These are phyloP conservation scores for Kluyveromyces sp. DNA, from an alignment of 1,139 yeast species.

Conservation along the genomic window DNA sequence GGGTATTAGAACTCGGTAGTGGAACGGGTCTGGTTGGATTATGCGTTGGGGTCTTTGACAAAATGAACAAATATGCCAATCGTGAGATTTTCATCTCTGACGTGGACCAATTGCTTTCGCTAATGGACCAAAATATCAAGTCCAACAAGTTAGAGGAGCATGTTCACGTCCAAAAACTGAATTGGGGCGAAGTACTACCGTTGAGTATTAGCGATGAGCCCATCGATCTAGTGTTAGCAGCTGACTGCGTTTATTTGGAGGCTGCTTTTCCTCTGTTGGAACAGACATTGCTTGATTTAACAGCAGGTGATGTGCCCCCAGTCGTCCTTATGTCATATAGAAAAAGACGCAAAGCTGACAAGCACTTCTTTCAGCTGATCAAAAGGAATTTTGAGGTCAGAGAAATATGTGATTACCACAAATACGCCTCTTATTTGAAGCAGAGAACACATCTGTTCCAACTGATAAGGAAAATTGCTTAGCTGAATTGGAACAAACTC, in stretches of 20 bases:
- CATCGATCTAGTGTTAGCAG: constrained; percentile 45
- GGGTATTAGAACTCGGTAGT: constrained; percentile 45
- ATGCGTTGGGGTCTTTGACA: constrained; percentile 25
- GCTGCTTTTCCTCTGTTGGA: constrained; percentile 46
- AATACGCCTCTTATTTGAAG: constrained; percentile 31
- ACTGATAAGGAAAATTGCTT: constrained; percentile 29
- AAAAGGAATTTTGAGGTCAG: constrained; percentile 34
- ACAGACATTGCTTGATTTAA: constrained; percentile 41
- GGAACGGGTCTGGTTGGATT: constrained; percentile 51
- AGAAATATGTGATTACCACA: constrained; percentile 36
- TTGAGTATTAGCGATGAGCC: constrained; percentile 20
- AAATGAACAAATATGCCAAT: constrained; percentile 18
- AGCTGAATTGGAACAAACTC: too few species aligned
- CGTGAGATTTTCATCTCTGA: constrained; percentile 40
- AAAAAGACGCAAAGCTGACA: constrained; percentile 48
- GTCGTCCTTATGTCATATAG: constrained; percentile 44
- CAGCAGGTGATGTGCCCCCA: constrained; percentile 32
- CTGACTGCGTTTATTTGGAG: constrained; percentile 52
- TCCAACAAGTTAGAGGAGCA: constrained; percentile 34
- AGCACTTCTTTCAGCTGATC: constrained; percentile 40
- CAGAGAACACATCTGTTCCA: constrained; percentile 40
- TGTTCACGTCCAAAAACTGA: constrained; percentile 39
- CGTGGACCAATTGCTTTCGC: constrained; percentile 37
- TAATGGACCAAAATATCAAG: constrained; percentile 40
- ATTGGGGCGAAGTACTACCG: constrained; percentile 44